phyloP scores from a whole-genome alignment of 176 grass and related monocot genomes.

The Guadua angustifolia region DNA sequence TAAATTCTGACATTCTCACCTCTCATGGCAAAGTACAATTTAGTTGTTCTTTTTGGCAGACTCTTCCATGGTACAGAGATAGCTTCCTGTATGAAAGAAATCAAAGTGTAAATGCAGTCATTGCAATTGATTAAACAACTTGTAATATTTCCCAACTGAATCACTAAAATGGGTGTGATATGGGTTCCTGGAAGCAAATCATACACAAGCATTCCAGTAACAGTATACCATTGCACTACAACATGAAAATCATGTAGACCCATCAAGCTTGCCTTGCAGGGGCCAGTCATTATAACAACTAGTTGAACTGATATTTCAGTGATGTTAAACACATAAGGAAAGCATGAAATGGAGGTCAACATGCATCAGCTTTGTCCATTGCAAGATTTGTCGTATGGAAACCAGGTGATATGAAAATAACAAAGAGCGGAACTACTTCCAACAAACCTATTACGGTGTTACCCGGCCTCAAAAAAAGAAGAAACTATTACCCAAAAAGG shows the following conservation, averaged over 20 bases:
- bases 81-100: slow-evolving; percentile 67
- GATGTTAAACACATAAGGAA: slow-evolving; percentile 1
- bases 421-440: neutral
- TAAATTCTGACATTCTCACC: slow-evolving; percentile 39
- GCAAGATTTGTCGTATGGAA: neutral
- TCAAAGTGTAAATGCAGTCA: neutral
- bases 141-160: neutral
- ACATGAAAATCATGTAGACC: neutral
- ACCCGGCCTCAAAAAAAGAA: neutral
- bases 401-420: slow-evolving; percentile 5
- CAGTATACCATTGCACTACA: neutral
- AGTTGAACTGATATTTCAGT: neutral
- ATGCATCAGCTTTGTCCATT: neutral
- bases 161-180: neutral
- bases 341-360: neutral
- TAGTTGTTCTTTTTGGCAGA: slow-evolving; percentile 71
- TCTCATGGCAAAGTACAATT: slow-evolving; percentile 83
- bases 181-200: neutral
- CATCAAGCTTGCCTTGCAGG: neutral
- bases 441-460: neutral
- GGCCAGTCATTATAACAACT: neutral
- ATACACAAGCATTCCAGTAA: neutral
- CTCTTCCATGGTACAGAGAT: slow-evolving; percentile 71
- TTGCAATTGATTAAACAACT: neutral
- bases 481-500: neutral